A percentile compares a stretch with the other conserved stretches of the same genome.
Evolutionary conservation across 2,329 filamentous ascomycete species (phyloP).

Genomic region (Achaetomium macrosporum): DNA sequence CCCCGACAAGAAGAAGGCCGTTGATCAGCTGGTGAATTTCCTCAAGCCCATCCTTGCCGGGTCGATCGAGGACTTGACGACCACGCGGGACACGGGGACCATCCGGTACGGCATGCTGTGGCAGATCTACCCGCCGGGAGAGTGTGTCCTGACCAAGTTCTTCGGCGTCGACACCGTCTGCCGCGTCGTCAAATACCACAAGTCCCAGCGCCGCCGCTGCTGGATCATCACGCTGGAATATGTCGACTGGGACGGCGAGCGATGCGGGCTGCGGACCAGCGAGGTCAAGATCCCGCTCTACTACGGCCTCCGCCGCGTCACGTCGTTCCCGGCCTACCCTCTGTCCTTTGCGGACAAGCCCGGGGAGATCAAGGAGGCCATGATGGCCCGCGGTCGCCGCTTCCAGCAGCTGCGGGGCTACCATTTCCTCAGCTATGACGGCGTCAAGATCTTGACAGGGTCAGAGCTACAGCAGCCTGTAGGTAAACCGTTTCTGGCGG

Average conservation of each 20-base stretch:
- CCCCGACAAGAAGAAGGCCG: conserved; percentile 7
- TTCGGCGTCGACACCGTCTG: conserved; percentile 33
- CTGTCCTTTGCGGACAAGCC: conserved; percentile 25
- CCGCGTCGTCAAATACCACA: conserved; percentile 30
- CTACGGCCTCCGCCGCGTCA: conserved; percentile 26
- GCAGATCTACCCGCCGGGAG: conserved; percentile 33
- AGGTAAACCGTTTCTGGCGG: not conserved
- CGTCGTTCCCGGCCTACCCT: conserved; percentile 28
- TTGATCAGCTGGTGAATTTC: conserved; percentile 27
- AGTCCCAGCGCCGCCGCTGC: not conserved
- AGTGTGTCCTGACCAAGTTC: conserved; percentile 29
- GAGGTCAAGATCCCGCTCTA: conserved; percentile 26
- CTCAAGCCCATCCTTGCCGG: conserved; percentile 28
- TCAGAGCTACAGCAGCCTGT: conserved; percentile 22
- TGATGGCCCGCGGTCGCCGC: conserved; percentile 30
- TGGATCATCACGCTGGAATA: conserved; percentile 29
- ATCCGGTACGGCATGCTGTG: conserved; percentile 30
- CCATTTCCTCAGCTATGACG: conserved; percentile 28
- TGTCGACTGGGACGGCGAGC: conserved; percentile 33
- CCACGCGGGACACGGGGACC: conserved; percentile 28
- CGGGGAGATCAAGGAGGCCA: conserved; percentile 21
- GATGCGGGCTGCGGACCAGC: conserved; percentile 27
- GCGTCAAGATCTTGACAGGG: conserved; percentile 28
- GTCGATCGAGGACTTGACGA: conserved; percentile 24
- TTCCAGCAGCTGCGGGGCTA: conserved; percentile 32